Base-by-base conservation (phyloP, 2,329 filamentous ascomycete species). In the Alternaria burnsii region DNA sequence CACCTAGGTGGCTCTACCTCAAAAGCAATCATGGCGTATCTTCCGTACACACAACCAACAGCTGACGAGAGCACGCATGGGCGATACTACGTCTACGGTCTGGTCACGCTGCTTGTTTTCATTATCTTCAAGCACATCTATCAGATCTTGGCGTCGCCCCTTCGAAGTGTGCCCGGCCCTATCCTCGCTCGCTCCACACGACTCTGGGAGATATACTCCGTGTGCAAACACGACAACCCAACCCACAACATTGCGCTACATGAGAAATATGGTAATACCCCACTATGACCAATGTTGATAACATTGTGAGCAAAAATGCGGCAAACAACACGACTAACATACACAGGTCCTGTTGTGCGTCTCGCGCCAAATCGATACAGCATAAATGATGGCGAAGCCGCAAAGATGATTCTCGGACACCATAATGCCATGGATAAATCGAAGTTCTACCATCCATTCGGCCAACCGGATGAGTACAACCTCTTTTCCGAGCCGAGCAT, bases 141-240 rank as follows among this genome's bases (percentile, higher is more conserved):
- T 1, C 24, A 47, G 8, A 28, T 10, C 24, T 12, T 59, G n/a
- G n/a, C 20, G 18, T 65, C 59, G 3, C 81, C 81, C 3, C 73
- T 82, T 4, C 74, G 74, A 36, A 64, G 66, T 7, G 71, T 84
- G 20, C 83, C 83, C 0, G 83, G 83, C 0, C 83, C 83, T 0
- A 79, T 82, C 43, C 70, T 76, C 38, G 75, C 83, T 11, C 75
- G 82, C 7, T 80, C 84, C 58, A 81, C 80, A 4, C 72, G 78
- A 2, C 65, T 82, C 1, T 85, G 82, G 80, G 82, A 82, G 50
- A 72, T 84, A 14, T 63, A 63, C 3, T 74, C 74, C 4, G 72
- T 83, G 12, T 36, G 32, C 32, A 36, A 16, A 5, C 32, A 36
- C 32, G 32, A 36, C 1, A 36, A 36, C 14, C 0, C 32, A 16